Percentiles rank a stretch among this genome's conserved stretches.
These are phyloP conservation scores for Colletotrichum sp. DNA, from an alignment of 2,329 filamentous ascomycete species.

Conservation along the genomic window DNA sequence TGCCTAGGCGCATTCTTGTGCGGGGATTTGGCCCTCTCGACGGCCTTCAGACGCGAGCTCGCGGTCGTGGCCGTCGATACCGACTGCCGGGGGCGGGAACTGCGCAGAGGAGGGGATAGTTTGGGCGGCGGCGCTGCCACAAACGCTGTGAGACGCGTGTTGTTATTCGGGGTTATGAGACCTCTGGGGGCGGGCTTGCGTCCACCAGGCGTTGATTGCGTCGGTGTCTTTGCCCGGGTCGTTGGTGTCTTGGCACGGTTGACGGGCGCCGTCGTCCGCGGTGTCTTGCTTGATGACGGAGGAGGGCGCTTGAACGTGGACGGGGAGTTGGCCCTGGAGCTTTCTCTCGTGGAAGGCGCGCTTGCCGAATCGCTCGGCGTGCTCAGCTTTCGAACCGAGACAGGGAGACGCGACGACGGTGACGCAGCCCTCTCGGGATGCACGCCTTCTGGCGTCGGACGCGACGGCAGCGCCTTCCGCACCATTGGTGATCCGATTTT, in stretches of 20 bases:
- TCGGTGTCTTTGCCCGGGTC: constrained; percentile 50
- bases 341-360: constrained; percentile 42
- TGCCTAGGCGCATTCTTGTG: constrained; percentile 34
- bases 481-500: constrained; percentile 33
- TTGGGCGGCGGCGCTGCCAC: constrained; percentile 74
- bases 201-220: constrained; percentile 31
- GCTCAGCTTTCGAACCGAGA: constrained; percentile 48
- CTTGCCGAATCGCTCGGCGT: constrained; percentile 30
- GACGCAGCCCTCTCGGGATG: constrained; percentile 28
- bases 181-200: constrained; percentile 47
- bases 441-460: constrained; percentile 26
- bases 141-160: constrained; percentile 71
- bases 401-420: constrained; percentile 47
- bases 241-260: constrained; percentile 48
- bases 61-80: constrained; percentile 78
- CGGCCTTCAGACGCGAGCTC: constrained; percentile 69
- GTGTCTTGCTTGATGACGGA: constrained; percentile 44
- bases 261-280: constrained; percentile 42
- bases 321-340: constrained; percentile 60
- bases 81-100: constrained; percentile 80
- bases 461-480: constrained; percentile 34
- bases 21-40: constrained; percentile 60
- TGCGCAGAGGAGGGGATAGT: constrained; percentile 79
- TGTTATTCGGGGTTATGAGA: constrained; percentile 55
- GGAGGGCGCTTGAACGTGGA: constrained; percentile 46